Conservation (phyloP, 192 early-diverging fungal genomes). For the Entrophospora sp. region DNA sequence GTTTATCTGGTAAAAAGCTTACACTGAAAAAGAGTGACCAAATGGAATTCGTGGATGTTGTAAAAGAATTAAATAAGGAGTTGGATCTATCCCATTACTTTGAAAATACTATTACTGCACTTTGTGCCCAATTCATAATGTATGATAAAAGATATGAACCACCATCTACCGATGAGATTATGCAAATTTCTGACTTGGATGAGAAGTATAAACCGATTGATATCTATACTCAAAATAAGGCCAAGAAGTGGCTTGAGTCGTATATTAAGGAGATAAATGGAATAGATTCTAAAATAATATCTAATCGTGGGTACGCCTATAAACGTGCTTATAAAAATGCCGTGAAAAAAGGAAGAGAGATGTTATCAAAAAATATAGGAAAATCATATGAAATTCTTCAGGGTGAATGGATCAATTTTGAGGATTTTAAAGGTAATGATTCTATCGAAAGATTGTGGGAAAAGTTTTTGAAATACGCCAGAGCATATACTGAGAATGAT, state of each 20-base stretch:
- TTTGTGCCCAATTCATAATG: neutral
- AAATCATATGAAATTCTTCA: too few relatives aligned
- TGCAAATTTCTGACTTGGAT: neutral
- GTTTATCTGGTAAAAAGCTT: neutral
- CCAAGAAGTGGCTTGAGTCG: neutral
- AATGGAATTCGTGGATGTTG: neutral
- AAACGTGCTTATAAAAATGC: too few relatives aligned
- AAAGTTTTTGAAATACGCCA: neutral
- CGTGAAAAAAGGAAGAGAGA: too few relatives aligned
- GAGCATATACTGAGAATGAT: neutral
- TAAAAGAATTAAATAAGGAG: neutral
- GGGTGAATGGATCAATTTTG: too few relatives aligned
- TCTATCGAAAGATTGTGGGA: neutral
- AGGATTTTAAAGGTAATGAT: neutral
- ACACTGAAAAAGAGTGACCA: neutral
- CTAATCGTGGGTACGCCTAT: conserved; percentile 1
- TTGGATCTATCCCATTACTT: neutral
- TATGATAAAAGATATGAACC: neutral
- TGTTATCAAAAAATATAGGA: too few relatives aligned
- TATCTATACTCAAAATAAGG: neutral
- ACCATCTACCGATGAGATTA: neutral
- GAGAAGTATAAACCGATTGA: conserved; percentile 1
- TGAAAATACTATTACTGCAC: neutral
- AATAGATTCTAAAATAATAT: neutral
- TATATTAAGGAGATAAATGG: conserved; percentile 2